Evolutionary conservation across 345 rosid genomes (phyloP), one percentile per base, ranked within the genome.

Genomic region (Lumnitzera littorea): DNA sequence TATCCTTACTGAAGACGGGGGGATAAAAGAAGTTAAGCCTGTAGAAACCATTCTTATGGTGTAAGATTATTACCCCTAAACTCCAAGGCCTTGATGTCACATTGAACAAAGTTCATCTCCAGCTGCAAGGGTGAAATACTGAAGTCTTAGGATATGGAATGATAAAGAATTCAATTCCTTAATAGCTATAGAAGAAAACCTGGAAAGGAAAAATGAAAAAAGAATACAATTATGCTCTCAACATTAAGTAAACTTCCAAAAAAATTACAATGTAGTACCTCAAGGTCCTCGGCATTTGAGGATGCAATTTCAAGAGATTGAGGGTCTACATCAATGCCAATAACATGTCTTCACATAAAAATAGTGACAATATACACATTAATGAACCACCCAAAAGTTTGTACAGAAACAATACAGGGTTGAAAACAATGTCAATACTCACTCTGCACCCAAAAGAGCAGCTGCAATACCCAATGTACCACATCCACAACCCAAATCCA

Each of bases 401-500:
- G 13, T 13, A 48, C 25, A 41, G 46, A 15, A 24, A 2, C 43
- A 56, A 49, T 2, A 36, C 24, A 17, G 23, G 57, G 56, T 53
- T 14, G 41, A 64, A 15, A 56, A 51, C 48, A 49, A 0, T 16
- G 48, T 46, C 43, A 31, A 60, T 12, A 74, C 96, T 81, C 66
- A 89, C 95, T 82, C 86, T 55, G 99, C 97, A 66, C 86, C 97
- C 73, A 94, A 64, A 58, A 94, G 91, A 64, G 89, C 76, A 72
- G 99, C 91, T 27, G 97, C 97, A 69, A 73, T 80, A 71, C 94
- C 79, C 69, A 92, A 70, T 25, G 98, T 87, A 65, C 94, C 97
- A 62, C 98, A 92, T 0, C 98, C 97, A 48, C 97, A 92, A 2
- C 99, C 99, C 60, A 92, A 92, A 90, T 92, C 98, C 0, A 88